Base-by-base conservation (phyloP, 2,329 filamentous ascomycete genomes). In the Talaromyces piceae region DNA sequence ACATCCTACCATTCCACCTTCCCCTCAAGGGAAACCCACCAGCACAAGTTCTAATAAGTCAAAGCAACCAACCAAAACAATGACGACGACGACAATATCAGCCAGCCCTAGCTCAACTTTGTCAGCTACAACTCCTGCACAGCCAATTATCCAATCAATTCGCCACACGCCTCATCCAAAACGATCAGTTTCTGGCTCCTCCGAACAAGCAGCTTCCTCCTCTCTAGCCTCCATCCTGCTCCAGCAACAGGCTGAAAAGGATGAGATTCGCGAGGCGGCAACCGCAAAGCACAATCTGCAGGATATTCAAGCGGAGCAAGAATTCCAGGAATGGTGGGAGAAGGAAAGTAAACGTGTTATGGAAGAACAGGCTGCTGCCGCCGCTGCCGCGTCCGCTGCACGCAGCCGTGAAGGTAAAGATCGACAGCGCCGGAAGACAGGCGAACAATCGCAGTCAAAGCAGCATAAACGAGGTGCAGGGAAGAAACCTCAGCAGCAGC, bases 241-340 rank as follows among this genome's bases (percentile, higher is more conserved):
- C 6, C 83, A 95, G 62, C 90, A 98, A 69, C 82, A 86, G 65
- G 82, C 82, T 7, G 91, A 96, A 65, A 93, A 94, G 63, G 82
- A 89, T 52, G 80, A 82, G 16, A 83, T 94, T 54, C 85, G 82
- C 49, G 91, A 95, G 64, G 88, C 90, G 1, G 84, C 84, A 9
- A 71, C 67, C 12, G 88, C 90, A 2, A 96, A 95, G 70, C 81
- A 91, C 51, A 93, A 88, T 56, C 73, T 98, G 26, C 84, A 94
- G 63, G 93, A 97, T 56, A 98, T 98, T 53, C 93, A 98, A 66
- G 83, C 93, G 58, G 93, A 98, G 69, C 93, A 98, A 64, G 89
- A 89, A 47, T 98, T 98, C 65, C 88, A 96, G 65, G 84, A 94
- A 65, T 70, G 68, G 68, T 69, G 66, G 66, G 66, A 70, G 22